Percentiles rank a stretch among this genome's conserved stretches.
Conservation (phyloP, 495 filamentous ascomycete genomes). For the Chaetomium cochliodes region DNA sequence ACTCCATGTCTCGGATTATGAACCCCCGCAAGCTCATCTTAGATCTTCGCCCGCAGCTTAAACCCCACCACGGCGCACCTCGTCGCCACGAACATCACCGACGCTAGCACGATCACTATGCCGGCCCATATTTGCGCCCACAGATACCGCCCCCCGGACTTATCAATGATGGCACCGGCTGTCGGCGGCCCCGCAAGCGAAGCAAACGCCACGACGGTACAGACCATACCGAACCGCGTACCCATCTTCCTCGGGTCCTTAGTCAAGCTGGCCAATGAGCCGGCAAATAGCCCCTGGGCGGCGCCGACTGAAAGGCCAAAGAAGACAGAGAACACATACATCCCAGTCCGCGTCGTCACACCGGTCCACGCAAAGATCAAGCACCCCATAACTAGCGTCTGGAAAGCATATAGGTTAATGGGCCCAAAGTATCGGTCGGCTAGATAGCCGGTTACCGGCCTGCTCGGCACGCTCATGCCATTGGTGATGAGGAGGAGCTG, state of each 20-base stretch:
- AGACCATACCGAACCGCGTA: slow-evolving; percentile 47
- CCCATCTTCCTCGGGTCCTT: slow-evolving; percentile 45
- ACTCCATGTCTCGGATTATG: slow-evolving; percentile 10
- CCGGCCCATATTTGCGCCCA: slow-evolving; percentile 49
- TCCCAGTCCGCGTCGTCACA: slow-evolving; percentile 36
- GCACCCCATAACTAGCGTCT: slow-evolving; percentile 33
- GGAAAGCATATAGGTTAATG: slow-evolving; percentile 41
- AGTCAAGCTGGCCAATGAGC: slow-evolving; percentile 42
- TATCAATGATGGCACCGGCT: slow-evolving; percentile 47
- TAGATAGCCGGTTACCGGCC: slow-evolving; percentile 41
- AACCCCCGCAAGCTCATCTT: neutral
- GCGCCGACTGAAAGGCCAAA: slow-evolving; percentile 43
- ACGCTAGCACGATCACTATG: slow-evolving; percentile 33
- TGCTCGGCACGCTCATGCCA: slow-evolving; percentile 40
- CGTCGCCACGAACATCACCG: slow-evolving; percentile 24
- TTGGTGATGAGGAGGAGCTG: slow-evolving; percentile 46
- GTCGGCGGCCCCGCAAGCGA: slow-evolving; percentile 46
- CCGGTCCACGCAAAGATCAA: slow-evolving; percentile 43
- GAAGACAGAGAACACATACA: slow-evolving; percentile 45
- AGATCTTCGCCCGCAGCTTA: slow-evolving; percentile 35
- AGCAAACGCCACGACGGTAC: slow-evolving; percentile 41
- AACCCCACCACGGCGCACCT: slow-evolving; percentile 28
- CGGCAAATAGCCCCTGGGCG: slow-evolving; percentile 41
- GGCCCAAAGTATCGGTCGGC: slow-evolving; percentile 43
- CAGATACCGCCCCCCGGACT: slow-evolving; percentile 34